phyloP scores from a whole-genome alignment of 192 early-diverging fungal species.

The Haplosporangium gracile region DNA sequence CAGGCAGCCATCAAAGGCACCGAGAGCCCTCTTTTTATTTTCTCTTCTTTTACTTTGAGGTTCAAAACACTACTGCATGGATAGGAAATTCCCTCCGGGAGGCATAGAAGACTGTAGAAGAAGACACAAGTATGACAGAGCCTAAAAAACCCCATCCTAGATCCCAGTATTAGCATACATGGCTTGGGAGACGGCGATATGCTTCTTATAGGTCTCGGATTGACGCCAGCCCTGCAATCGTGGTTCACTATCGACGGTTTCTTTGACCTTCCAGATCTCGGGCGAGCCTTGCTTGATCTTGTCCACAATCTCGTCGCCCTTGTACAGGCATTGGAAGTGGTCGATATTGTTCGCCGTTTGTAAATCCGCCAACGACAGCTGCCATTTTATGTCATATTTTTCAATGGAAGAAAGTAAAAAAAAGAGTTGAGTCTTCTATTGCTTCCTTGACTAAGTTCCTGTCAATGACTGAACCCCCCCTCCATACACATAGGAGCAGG shows the following conservation, averaged over 20 bases:
- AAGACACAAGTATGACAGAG: background rate
- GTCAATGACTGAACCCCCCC: too few relatives aligned
- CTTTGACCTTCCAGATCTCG: conserved; percentile 50
- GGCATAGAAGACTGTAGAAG: background rate
- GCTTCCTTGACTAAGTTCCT: background rate
- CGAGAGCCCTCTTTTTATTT: background rate
- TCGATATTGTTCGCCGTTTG: conserved; percentile 37
- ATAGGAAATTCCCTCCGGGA: background rate
- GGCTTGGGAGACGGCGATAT: background rate
- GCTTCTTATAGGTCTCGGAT: conserved; percentile 31
- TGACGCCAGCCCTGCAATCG: conserved; percentile 32
- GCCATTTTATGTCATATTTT: background rate
- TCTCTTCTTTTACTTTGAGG: background rate
- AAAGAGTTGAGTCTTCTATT: background rate
- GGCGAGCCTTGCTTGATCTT: conserved; percentile 19
- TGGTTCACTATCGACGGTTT: conserved; percentile 30
- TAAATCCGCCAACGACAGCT: conserved; percentile 36
- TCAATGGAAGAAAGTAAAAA: background rate
- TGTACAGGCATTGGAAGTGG: conserved; percentile 6
- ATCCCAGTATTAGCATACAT: conserved; percentile 28
- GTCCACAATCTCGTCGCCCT: conserved; percentile 23
- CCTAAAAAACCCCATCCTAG: background rate
- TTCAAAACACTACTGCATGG: background rate
- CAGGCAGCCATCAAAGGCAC: too few relatives aligned
- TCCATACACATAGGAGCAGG: too few relatives aligned